Evolutionary conservation across 345 rosid genomes (phyloP), one percentile per base, ranked within the genome.

Genomic region (Bruguiera sexangula): DNA sequence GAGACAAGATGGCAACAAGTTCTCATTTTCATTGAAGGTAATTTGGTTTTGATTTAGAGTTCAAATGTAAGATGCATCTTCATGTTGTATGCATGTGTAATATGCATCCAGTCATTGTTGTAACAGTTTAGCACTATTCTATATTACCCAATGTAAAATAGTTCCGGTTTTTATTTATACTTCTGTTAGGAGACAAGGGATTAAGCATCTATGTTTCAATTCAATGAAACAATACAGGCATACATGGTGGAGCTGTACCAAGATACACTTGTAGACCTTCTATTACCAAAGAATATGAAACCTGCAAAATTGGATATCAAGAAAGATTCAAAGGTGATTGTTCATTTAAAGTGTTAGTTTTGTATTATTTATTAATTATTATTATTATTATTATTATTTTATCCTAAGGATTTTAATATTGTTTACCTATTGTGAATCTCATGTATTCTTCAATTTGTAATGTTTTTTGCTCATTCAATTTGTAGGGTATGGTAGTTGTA

Each of bases 221-320:
- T 8, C 6, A 24, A 2, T 24, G n/a, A 27, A 37, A 65, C 73
- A 72, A 60, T 82, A 80, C 78, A 95, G 97, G 96, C 92, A 59
- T 95, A 88, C 67, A 90, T 95, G 90, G 96, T 95, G 76, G 97
- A 95, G 83, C 70, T 95, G 63, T 95, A 95, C 82, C 99, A 95
- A 81, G 99, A 95, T 76, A 90, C 88, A 19, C 91, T 95, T 67
- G 83, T 90, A 36, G 97, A 95, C 73, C 97, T 95, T 78, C 63
- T 95, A 50, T 75, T 88, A 51, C 89, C 96, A 59, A 95, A 83
- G 80, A 85, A 75, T 75, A 81, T 84, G 68, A 95, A 77, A 76
- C 92, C 87, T 21, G 59, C 81, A 75, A 95, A 86, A 73, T 81
- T 95, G 82, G 97, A 95, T 59, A 88, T 95, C n/a, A 95, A 95